Evolutionary conservation across 352 stramenopile species (phyloP).

Genomic region (Pythium chondricola): DNA sequence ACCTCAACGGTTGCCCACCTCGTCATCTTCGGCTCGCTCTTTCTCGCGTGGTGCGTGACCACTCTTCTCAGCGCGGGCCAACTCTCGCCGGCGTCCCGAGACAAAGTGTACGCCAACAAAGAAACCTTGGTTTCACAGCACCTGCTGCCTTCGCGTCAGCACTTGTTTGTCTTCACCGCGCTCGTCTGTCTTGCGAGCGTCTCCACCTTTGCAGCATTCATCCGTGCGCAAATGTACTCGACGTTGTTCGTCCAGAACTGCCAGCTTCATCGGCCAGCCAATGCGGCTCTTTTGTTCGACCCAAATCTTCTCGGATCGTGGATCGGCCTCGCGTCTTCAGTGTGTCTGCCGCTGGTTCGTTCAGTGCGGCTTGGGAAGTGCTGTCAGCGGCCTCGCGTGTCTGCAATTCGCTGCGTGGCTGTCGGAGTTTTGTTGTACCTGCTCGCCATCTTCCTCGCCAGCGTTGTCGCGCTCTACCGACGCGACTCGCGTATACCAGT

Average conservation of each 20-base stretch:
- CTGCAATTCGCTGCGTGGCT: constrained; percentile 30
- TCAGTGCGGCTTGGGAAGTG: constrained; percentile 5
- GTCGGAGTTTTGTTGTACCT: constrained; percentile 52
- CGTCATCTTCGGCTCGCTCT: constrained; percentile 17
- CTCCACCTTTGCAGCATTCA: constrained; percentile 45
- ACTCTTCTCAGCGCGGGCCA: constrained; percentile 35
- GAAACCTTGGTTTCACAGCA: constrained; percentile 18
- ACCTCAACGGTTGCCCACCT: constrained; percentile 8
- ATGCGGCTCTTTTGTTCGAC: constrained; percentile 24
- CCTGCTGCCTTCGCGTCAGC: constrained; percentile 25
- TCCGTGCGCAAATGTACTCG: constrained; percentile 68
- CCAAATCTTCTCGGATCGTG: constrained; percentile 32
- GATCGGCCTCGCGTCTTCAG: constrained; percentile 13
- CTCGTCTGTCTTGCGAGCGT: constrained; percentile 20
- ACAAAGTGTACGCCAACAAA: constrained; percentile 29
- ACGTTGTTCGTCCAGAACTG: constrained; percentile 60
- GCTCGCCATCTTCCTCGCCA: constrained; percentile 60
- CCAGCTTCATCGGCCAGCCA: constrained; percentile 34
- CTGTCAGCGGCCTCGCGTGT: constrained; percentile 1
- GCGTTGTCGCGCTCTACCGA: constrained; percentile 73
- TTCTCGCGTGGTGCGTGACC: constrained; percentile 39
- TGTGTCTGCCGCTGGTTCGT: constrained; percentile 5
- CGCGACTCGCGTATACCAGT: constrained; percentile 36
- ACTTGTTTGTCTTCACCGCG: constrained; percentile 15
- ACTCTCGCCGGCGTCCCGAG: constrained; percentile 29